Evolutionary conservation across 352 stramenopile genomes (phyloP), one percentile per base, ranked within the genome.

Genomic region (Phytopythium mirpurense): DNA sequence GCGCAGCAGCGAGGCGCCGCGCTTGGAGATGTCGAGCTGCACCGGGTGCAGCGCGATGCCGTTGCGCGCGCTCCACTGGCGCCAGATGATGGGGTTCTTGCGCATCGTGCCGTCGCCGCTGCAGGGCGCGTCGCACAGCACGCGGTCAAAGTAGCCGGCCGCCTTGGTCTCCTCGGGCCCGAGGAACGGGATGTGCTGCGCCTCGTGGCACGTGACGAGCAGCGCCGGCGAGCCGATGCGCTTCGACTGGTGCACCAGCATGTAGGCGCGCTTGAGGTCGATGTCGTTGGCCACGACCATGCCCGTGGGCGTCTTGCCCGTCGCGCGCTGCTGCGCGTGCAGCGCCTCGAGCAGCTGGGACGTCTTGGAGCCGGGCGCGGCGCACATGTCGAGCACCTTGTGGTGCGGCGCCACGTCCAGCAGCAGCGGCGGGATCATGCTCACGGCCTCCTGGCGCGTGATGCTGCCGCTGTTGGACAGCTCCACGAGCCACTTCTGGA

Each of bases 311-410:
- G 80, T 87, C 56, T 88, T 74, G 19, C 82, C 86, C n/a, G 81
- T 90, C 26, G 76, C 49, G 44, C 76, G 71, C 49, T 95, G 86
- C 56, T 92, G 65, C 8, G 79, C 79, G 59, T 97, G 90, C 24
- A 97, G 68, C 29, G 86, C 90, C 70, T 98, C 97, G 6, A 99
- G 82, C 38, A 99, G 71, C 75, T 99, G 97, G 59, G 92, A 97
- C 31, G 98, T 99, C 75, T 99, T 99, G 48, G 90, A 98, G 21
- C 98, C 98, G 11, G 98, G 98, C 12, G 97, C 97, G 4, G 98
- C 97, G 63, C 96, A 99, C 92, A 98, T 98, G 72, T 99, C 96
- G n/a, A 98, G 79, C 36, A 98, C 78, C 46, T 83, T 88, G 77
- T 98, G 90, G 63, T 98, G 74, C 24, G 88, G 84, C 62, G 98